A percentile compares a stretch with the other conserved stretches of the same genome.
Conservation (phyloP, 1,284 basidiomycete species). For the Pholiota adiposa region DNA sequence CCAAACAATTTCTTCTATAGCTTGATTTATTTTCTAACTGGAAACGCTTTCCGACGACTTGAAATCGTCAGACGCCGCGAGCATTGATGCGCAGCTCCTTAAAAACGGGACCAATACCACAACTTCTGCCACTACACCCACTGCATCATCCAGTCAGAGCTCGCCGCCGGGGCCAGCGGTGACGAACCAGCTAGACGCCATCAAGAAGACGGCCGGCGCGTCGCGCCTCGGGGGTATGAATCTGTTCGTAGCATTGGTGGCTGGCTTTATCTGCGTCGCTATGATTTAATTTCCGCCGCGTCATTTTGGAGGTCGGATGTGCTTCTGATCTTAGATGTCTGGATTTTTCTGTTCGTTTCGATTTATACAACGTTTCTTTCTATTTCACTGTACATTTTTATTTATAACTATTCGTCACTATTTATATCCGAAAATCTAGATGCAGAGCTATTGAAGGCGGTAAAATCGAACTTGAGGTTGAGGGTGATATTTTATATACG, state of each 20-base stretch:
- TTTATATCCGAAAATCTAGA: too few species aligned
- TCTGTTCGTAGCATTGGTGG: neutral
- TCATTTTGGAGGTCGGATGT: neutral
- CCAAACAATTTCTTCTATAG: slow-evolving; percentile 1
- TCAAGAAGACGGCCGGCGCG: slow-evolving; percentile 11
- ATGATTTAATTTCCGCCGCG: neutral
- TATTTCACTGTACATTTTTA: too few species aligned
- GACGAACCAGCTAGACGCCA: slow-evolving; percentile 2
- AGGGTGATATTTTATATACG: too few species aligned
- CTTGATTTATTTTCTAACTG: neutral
- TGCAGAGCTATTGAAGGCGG: too few species aligned
- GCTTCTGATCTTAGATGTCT: too few species aligned
- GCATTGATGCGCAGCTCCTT: slow-evolving; percentile 8
- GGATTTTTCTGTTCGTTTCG: too few species aligned
- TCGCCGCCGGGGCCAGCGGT: neutral
- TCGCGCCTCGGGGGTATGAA: slow-evolving; percentile 2
- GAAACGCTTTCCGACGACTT: neutral
- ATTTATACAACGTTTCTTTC: too few species aligned
- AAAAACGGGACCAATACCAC: slow-evolving; percentile 14
- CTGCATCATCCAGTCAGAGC: neutral
- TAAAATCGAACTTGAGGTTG: too few species aligned
- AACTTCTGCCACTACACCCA: neutral
- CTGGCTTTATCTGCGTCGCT: slow-evolving; percentile 7
- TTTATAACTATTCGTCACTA: too few species aligned
- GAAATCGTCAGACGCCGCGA: slow-evolving; percentile 14